Percentiles rank a stretch among this genome's conserved stretches.
Conservation (phyloP, 179 eudicot species). For the Heliamphora pulchella region DNA sequence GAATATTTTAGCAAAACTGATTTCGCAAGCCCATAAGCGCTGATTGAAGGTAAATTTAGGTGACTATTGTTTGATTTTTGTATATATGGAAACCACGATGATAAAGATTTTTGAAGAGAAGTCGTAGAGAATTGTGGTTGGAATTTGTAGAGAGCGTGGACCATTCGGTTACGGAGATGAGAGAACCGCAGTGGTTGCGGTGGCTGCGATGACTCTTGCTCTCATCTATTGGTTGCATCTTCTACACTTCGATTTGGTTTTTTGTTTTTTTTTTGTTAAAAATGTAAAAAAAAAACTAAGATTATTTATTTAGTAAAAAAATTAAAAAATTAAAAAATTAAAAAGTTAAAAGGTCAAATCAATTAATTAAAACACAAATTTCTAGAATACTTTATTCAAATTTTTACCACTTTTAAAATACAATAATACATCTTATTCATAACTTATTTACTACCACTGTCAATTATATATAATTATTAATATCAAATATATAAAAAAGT, state of each 20-base stretch:
- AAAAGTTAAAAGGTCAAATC: too few species aligned
- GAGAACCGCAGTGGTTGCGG: background rate
- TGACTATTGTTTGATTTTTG: slow-evolving; percentile 16
- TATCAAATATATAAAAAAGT: too few species aligned
- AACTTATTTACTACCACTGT: too few species aligned
- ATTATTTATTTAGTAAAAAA: too few species aligned
- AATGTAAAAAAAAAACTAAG: too few species aligned
- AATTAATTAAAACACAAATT: too few species aligned
- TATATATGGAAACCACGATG: background rate
- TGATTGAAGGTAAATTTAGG: slow-evolving; percentile 22
- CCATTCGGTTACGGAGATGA: slow-evolving; percentile 17
- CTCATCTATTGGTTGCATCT: slow-evolving; percentile 20
- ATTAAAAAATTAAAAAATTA: too few species aligned
- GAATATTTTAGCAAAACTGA: slow-evolving; percentile 25
- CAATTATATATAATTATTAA: too few species aligned
- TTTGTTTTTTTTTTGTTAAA: too few species aligned
- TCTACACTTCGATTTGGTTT: background rate
- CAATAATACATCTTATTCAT: too few species aligned
- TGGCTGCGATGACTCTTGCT: background rate
- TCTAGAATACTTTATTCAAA: too few species aligned
- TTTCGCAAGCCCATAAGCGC: slow-evolving; percentile 21
- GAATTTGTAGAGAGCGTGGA: slow-evolving; percentile 14
- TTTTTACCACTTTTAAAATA: too few species aligned
- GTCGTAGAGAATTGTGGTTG: slow-evolving; percentile 6
- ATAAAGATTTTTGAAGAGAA: background rate